These are phyloP conservation scores for Dactylis glomerata DNA, from an alignment of 176 grass and related monocot genomes.

Conservation along the genomic window DNA sequence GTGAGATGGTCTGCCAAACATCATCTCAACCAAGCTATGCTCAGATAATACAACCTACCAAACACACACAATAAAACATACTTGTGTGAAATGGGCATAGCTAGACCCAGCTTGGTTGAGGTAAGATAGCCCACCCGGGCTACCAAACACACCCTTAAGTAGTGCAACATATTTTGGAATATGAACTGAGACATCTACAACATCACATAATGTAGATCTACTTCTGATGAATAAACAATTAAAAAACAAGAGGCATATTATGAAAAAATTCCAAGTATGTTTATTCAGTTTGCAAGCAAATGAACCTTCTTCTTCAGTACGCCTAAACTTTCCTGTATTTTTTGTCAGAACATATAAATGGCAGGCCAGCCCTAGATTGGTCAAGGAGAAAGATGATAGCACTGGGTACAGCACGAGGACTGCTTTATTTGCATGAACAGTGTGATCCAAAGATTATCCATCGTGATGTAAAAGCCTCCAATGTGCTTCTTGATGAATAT, in stretches of 20 bases:
- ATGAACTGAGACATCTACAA: not conserved
- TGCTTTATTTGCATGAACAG: slow-evolving; percentile 90
- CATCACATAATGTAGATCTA: not conserved
- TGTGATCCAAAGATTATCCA: slow-evolving; percentile 99
- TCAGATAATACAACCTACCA: too few relatives aligned
- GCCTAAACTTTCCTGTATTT: not conserved
- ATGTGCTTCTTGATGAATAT: slow-evolving; percentile 94
- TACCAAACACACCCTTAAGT: too few relatives aligned
- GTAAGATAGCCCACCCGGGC: too few relatives aligned
- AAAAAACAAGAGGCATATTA: not conserved
- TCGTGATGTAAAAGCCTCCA: slow-evolving; percentile 95
- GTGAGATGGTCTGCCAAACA: too few relatives aligned
- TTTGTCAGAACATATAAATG: slow-evolving; percentile 64
- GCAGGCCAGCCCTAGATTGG: slow-evolving; percentile 86
- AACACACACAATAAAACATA: too few relatives aligned
- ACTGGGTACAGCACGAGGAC: slow-evolving; percentile 78
- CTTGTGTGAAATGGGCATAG: too few relatives aligned
- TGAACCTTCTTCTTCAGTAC: not conserved
- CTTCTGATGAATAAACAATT: not conserved
- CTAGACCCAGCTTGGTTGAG: too few relatives aligned
- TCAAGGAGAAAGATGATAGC: slow-evolving; percentile 88
- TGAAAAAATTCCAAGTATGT: not conserved
- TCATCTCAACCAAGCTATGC: too few relatives aligned
- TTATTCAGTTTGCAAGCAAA: not conserved
- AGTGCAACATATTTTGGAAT: slow-evolving; percentile 10